phyloP scores from a whole-genome alignment of 2,329 filamentous ascomycete species.

The Chaetomium globosum region DNA sequence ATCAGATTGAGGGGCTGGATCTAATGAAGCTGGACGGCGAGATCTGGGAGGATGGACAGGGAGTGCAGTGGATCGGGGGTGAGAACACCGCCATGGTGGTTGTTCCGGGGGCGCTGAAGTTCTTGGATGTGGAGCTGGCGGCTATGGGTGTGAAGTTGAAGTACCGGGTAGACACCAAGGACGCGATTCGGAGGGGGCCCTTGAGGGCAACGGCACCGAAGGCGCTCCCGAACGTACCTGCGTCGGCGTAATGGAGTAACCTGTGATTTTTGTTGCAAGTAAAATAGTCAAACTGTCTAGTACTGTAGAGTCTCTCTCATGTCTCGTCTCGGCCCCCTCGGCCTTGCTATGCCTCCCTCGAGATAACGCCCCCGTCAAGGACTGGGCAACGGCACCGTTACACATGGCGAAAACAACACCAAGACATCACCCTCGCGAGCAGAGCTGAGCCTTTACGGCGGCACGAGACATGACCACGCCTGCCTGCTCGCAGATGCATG shows the following conservation, averaged over 20 bases:
- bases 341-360: neutral
- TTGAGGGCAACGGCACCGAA: conserved; percentile 40
- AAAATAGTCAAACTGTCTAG: neutral
- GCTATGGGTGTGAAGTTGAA: conserved; percentile 96
- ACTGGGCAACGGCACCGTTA: neutral
- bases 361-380: neutral
- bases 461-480: conserved; percentile 1
- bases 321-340: conserved; percentile 12
- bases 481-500: neutral
- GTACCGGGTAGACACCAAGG: conserved; percentile 68
- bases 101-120: conserved; percentile 89
- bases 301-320: conserved; percentile 4
- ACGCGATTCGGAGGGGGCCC: conserved; percentile 61
- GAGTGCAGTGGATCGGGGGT: conserved; percentile 81
- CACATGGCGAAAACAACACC: conserved; percentile 15
- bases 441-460: neutral
- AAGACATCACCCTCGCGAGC: conserved; percentile 9
- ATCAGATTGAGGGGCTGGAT: conserved; percentile 60
- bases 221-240: conserved; percentile 24
- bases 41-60: conserved; percentile 91
- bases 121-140: conserved; percentile 89
- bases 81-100: conserved; percentile 89
- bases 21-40: conserved; percentile 64
- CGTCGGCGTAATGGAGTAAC: conserved; percentile 23
- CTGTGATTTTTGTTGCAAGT: conserved; percentile 14